Conservation (phyloP, 75 land plant species). For the Picea glauca region DNA sequence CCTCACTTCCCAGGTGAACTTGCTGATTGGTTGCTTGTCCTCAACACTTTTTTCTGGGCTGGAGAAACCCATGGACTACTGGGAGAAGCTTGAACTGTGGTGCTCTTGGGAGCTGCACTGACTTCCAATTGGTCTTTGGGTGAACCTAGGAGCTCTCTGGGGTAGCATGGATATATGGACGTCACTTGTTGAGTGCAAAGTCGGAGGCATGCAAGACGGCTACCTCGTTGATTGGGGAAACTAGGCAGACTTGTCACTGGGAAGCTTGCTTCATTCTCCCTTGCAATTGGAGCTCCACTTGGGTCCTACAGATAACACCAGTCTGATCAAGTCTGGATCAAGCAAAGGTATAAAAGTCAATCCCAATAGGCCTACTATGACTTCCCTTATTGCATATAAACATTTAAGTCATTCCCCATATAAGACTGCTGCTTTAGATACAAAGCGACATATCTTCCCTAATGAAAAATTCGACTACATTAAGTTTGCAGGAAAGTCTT, state of each 20-base stretch:
- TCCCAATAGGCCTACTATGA: not conserved
- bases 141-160: not conserved
- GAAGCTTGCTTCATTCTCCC: constrained; percentile 46
- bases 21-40: not conserved
- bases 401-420: not conserved
- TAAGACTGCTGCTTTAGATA: not conserved
- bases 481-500: constrained; percentile 13
- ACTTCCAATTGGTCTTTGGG: not conserved
- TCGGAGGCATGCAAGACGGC: constrained; percentile 68
- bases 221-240: constrained; percentile 34
- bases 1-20: not conserved
- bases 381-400: not conserved
- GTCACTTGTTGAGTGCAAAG: not conserved
- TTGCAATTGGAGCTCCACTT: constrained; percentile 58
- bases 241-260: constrained; percentile 48
- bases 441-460: not conserved
- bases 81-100: not conserved
- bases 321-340: constrained; percentile 2
- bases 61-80: constrained; percentile 1
- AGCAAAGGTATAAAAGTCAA: not conserved
- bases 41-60: not conserved
- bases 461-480: not conserved
- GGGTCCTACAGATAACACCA: constrained; percentile 49
- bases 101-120: not conserved
- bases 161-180: too few species aligned